phyloP scores from a whole-genome alignment of 2,329 filamentous ascomycete species.

The Tolypocladium pustulatum region DNA sequence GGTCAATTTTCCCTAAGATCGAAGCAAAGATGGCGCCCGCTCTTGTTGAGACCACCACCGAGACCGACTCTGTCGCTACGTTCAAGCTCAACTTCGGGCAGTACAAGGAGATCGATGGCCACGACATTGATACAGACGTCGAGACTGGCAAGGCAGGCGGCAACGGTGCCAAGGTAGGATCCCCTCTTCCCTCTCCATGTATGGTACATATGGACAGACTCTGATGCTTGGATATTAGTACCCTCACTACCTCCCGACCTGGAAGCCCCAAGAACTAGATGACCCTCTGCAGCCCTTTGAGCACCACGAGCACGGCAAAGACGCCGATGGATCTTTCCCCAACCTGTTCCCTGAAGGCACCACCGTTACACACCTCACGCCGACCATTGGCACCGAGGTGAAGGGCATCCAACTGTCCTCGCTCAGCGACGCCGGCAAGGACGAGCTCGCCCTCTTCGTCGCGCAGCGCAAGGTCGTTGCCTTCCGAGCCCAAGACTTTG shows the following conservation, averaged over 20 bases:
- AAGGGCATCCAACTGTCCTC: conserved; percentile 60
- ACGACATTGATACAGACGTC: conserved; percentile 13
- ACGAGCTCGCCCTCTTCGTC: conserved; percentile 66
- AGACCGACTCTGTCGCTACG: conserved; percentile 1
- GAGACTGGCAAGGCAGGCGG: conserved; percentile 17
- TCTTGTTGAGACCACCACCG: conserved; percentile 7
- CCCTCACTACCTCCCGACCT: conserved; percentile 63
- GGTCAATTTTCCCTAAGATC: not conserved
- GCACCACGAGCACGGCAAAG: conserved; percentile 65
- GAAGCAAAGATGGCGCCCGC: conserved; percentile 11
- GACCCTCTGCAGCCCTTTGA: conserved; percentile 58
- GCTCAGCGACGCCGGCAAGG: conserved; percentile 57
- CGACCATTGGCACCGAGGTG: conserved; percentile 64
- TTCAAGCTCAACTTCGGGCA: conserved; percentile 16
- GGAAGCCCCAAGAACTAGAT: conserved; percentile 54
- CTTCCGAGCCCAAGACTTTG: conserved; percentile 67
- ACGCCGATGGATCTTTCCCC: conserved; percentile 58
- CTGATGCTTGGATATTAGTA: conserved; percentile 26
- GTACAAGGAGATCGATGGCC: conserved; percentile 20
- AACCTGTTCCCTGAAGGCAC: conserved; percentile 52
- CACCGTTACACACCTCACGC: conserved; percentile 52
- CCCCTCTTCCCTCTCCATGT: not conserved
- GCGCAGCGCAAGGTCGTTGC: conserved; percentile 69
- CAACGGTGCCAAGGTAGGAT: conserved; percentile 16
- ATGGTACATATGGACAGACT: conserved; percentile 12